Percentiles rank a stretch among this genome's conserved stretches.
Evolutionary conservation across 306 rosid genomes (phyloP).

Genomic region (Fragaria ananassa): DNA sequence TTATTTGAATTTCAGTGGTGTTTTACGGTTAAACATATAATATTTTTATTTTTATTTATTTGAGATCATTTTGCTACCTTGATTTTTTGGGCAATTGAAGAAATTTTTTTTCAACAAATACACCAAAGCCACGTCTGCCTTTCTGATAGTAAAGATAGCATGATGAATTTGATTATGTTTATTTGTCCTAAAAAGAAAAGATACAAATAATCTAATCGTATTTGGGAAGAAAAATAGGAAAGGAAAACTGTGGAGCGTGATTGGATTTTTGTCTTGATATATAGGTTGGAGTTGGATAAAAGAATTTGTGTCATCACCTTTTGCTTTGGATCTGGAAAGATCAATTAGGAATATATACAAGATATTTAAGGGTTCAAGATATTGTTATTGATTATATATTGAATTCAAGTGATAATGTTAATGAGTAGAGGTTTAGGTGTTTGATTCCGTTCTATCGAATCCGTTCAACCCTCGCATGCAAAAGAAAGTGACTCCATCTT

Average conservation of each 20-base stretch:
- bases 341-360: neutral
- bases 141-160: too few relatives aligned
- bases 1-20: too few relatives aligned
- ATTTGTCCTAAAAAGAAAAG: too few relatives aligned
- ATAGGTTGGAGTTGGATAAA: slow-evolving; percentile 21
- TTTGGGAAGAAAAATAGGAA: neutral
- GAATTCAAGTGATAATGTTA: neutral
- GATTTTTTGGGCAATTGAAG: too few relatives aligned
- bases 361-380: neutral
- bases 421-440: neutral
- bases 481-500: too few relatives aligned
- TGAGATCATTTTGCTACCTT: too few relatives aligned
- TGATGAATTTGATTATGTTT: neutral
- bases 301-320: slow-evolving; percentile 17
- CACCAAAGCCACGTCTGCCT: too few relatives aligned
- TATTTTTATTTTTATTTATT: too few relatives aligned
- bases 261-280: neutral
- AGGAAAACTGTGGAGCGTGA: slow-evolving; percentile 14
- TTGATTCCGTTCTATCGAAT: neutral
- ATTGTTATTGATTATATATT: neutral
- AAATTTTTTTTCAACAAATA: too few relatives aligned
- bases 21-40: too few relatives aligned
- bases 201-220: neutral
- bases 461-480: neutral
- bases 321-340: neutral